Percentiles rank a stretch among this genome's conserved stretches.
These are phyloP conservation scores for Cryptosporidium andersoni DNA, from an alignment of 169 alveolate species.

Conservation along the genomic window DNA sequence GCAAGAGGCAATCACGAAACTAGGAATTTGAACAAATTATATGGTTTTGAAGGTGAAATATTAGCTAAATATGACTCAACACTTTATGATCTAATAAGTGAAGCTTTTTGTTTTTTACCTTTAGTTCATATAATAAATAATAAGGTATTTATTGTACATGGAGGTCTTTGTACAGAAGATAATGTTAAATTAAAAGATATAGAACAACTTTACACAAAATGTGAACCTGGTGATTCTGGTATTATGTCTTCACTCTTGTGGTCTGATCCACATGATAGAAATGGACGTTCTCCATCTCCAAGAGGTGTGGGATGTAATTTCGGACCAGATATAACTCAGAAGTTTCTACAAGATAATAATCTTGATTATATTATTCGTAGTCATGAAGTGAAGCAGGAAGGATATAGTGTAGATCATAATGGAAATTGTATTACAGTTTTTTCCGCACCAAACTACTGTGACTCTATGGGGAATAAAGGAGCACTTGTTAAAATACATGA, in stretches of 20 bases:
- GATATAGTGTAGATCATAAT: conserved; percentile 96
- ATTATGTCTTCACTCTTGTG: conserved; percentile 95
- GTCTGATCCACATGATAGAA: conserved; percentile 96
- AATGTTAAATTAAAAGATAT: conserved; percentile 93
- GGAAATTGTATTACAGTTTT: conserved; percentile 96
- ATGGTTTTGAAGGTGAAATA: conserved; percentile 99
- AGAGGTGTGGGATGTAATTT: conserved; percentile 96
- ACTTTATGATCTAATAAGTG: conserved; percentile 87
- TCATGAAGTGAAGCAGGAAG: conserved; percentile 98
- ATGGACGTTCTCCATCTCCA: conserved; percentile 96
- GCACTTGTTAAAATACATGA: conserved; percentile 92
- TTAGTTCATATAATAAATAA: conserved; percentile 94
- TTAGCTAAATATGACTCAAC: conserved; percentile 94
- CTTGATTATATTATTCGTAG: conserved; percentile 92
- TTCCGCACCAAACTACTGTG: conserved; percentile 99
- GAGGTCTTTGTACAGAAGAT: conserved; percentile 95
- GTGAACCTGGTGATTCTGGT: conserved; percentile 96
- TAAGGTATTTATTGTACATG: conserved; percentile 96
- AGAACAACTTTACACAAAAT: conserved; percentile 89
- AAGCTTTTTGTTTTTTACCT: conserved; percentile 96
- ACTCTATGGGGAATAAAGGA: conserved; percentile 99
- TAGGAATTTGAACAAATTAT: conserved; percentile 94
- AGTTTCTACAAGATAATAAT: conserved; percentile 90
- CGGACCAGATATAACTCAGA: conserved; percentile 97
- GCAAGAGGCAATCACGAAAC: conserved; percentile 99